These are phyloP conservation scores for Macrolepiota fuliginosa DNA, from an alignment of 768 basidiomycete species.

Conservation along the genomic window DNA sequence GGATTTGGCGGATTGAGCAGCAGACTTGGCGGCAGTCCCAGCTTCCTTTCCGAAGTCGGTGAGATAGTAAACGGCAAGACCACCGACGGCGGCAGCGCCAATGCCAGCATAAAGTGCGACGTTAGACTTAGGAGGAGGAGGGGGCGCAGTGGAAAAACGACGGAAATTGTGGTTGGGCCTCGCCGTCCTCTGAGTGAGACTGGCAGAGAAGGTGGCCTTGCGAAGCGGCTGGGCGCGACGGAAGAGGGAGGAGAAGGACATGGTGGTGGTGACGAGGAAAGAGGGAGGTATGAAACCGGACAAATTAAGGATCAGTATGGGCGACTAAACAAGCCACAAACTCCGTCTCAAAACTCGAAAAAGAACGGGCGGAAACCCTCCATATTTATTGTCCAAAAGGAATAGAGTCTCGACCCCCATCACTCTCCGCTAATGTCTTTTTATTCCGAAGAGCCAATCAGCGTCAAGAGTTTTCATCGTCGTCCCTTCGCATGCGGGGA, in stretches of 20 bases:
- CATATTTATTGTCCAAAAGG: not conserved
- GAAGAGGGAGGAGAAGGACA: slow-evolving; percentile 56
- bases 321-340: not conserved
- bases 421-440: not conserved
- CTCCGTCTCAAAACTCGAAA: not conserved
- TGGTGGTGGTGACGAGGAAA: slow-evolving; percentile 29
- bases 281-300: slow-evolving; percentile 10
- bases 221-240: slow-evolving; percentile 34
- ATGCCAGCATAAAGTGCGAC: slow-evolving; percentile 57
- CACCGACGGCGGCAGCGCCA: slow-evolving; percentile 55
- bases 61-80: slow-evolving; percentile 64
- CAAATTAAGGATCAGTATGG: not conserved
- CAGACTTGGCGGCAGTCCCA: slow-evolving; percentile 56
- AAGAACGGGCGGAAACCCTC: not conserved
- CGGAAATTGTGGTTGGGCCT: slow-evolving; percentile 28
- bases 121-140: slow-evolving; percentile 52
- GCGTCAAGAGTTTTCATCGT: not conserved
- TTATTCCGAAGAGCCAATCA: not conserved
- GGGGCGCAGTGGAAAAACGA: slow-evolving; percentile 55
- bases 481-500: not conserved
- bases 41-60: slow-evolving; percentile 49
- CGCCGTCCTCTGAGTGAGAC: slow-evolving; percentile 17
- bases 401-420: not conserved
- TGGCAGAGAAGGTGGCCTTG: slow-evolving; percentile 13
- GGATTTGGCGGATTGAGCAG: slow-evolving; percentile 58